Conservation (phyloP, 495 filamentous ascomycete species). For the Geopyxis carbonaria region DNA sequence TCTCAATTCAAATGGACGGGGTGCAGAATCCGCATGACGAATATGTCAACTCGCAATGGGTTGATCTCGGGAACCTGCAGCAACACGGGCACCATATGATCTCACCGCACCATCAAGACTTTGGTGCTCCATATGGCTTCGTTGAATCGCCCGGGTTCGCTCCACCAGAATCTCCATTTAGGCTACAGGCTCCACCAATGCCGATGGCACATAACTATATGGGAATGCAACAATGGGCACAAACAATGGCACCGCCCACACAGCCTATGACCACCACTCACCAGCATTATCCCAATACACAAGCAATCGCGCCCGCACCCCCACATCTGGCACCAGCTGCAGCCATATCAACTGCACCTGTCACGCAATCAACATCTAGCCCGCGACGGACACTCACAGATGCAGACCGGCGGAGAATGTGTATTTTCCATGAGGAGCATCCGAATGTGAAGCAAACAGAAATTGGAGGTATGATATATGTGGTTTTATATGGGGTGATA, state of each 20-base stretch:
- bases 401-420: slow-evolving; percentile 82
- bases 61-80: slow-evolving; percentile 33
- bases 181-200: slow-evolving; percentile 19
- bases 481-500: slow-evolving; percentile 1
- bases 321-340: slow-evolving; percentile 37
- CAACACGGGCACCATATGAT: slow-evolving; percentile 22
- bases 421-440: slow-evolving; percentile 85
- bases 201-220: slow-evolving; percentile 23
- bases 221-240: slow-evolving; percentile 20
- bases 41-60: slow-evolving; percentile 37
- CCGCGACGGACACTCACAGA: slow-evolving; percentile 85
- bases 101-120: slow-evolving; percentile 34
- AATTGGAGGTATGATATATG: slow-evolving; percentile 58
- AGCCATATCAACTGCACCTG: slow-evolving; percentile 32
- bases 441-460: slow-evolving; percentile 94
- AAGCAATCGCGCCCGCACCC: slow-evolving; percentile 34
- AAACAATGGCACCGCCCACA: slow-evolving; percentile 13
- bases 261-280: slow-evolving; percentile 4
- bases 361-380: slow-evolving; percentile 35
- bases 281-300: slow-evolving; percentile 1
- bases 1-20: slow-evolving; percentile 26
- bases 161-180: slow-evolving; percentile 15
- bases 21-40: slow-evolving; percentile 30
- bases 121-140: slow-evolving; percentile 26
- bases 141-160: slow-evolving; percentile 21